These are phyloP conservation scores for Colletotrichum graminicola DNA, from an alignment of 2,329 filamentous ascomycete species.

Conservation along the genomic window DNA sequence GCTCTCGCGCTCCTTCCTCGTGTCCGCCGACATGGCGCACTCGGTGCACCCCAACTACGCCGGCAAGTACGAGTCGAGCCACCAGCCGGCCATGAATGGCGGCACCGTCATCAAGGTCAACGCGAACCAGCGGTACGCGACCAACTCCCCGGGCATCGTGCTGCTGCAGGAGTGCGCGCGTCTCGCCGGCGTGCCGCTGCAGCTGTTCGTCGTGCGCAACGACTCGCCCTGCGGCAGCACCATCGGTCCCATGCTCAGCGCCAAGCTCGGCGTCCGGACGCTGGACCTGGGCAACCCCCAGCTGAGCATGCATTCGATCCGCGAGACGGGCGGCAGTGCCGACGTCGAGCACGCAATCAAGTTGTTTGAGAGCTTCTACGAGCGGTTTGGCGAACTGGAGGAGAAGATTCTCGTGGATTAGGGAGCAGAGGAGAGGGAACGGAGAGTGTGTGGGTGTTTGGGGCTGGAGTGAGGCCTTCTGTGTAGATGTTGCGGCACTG, in stretches of 20 bases:
- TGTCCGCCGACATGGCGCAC: slow-evolving; percentile 98
- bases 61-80: slow-evolving; percentile 89
- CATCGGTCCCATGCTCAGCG: slow-evolving; percentile 96
- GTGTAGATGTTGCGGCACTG: slow-evolving; percentile 23
- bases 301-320: slow-evolving; percentile 96
- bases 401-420: slow-evolving; percentile 86
- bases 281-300: slow-evolving; percentile 95
- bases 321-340: slow-evolving; percentile 89
- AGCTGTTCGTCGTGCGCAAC: slow-evolving; percentile 96
- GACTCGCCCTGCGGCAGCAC: slow-evolving; percentile 95
- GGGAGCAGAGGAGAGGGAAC: no score
- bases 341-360: slow-evolving; percentile 90
- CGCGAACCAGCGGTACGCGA: slow-evolving; percentile 96
- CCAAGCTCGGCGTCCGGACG: slow-evolving; percentile 86
- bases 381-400: slow-evolving; percentile 85
- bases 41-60: slow-evolving; percentile 95
- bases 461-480: background rate
- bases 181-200: slow-evolving; percentile 82
- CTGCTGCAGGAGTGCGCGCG: slow-evolving; percentile 89
- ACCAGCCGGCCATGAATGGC: slow-evolving; percentile 95
- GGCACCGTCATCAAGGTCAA: slow-evolving; percentile 98
- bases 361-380: slow-evolving; percentile 89
- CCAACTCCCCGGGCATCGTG: slow-evolving; percentile 95
- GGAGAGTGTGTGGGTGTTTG: background rate
- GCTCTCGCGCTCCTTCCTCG: slow-evolving; percentile 88